A percentile compares a stretch with the other conserved stretches of the same genome.
Conservation (phyloP, 176 grass and related monocot genomes). For the Phragmites australis region DNA sequence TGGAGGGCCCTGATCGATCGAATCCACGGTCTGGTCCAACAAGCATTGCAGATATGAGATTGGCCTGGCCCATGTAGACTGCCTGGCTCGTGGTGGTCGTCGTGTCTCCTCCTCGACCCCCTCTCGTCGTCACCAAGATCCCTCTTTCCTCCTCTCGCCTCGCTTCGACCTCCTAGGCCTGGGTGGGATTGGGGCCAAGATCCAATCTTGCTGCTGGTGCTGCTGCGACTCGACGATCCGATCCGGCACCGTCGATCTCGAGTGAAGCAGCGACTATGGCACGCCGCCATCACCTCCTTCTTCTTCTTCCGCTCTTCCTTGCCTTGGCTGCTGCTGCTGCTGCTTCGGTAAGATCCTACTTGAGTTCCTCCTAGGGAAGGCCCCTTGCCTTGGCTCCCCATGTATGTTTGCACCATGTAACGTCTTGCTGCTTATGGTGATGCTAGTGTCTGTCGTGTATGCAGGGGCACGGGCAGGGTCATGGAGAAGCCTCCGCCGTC, state of each 20-base stretch:
- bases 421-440: not conserved
- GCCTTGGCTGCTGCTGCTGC: conserved; percentile 7
- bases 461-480: not conserved
- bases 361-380: not conserved
- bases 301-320: conserved; percentile 34
- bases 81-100: no score
- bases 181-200: not conserved
- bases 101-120: no score
- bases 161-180: not conserved
- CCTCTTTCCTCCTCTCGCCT: not conserved
- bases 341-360: conserved; percentile 32
- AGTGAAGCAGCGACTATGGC: conserved; percentile 38
- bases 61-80: no score
- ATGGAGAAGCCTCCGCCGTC: conserved; percentile 26
- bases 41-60: no score
- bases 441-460: not conserved
- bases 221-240: not conserved
- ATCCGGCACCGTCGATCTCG: conserved; percentile 32
- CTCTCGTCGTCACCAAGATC: not conserved
- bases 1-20: no score
- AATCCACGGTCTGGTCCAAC: no score
- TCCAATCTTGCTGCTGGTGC: conserved; percentile 34
- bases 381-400: not conserved
- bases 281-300: not conserved
- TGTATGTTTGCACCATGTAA: not conserved